phyloP scores from a whole-genome alignment of 129 eudicot species.

The Silybum marianum region DNA sequence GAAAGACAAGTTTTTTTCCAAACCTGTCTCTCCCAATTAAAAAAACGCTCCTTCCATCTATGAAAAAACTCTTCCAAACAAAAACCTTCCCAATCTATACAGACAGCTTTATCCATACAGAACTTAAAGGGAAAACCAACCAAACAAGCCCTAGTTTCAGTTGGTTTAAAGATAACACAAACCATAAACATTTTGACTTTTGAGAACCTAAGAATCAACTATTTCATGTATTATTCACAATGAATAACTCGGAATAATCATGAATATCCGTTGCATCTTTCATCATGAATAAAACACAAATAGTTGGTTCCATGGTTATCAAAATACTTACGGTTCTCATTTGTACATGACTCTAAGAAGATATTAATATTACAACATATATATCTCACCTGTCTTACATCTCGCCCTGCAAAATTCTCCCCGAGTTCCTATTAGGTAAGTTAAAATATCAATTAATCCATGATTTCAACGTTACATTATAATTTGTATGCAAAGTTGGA shows the following conservation, averaged over 20 bases:
- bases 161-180: too few relatives aligned
- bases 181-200: too few relatives aligned
- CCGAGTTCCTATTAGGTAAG: conserved; percentile 44
- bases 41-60: too few relatives aligned
- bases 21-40: too few relatives aligned
- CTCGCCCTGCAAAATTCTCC: conserved; percentile 49
- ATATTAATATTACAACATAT: not conserved
- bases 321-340: not conserved
- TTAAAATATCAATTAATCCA: not conserved
- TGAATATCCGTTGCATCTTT: not conserved
- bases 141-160: too few relatives aligned
- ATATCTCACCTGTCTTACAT: conserved; percentile 63
- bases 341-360: not conserved
- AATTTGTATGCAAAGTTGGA: not conserved
- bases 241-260: not conserved
- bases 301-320: not conserved
- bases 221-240: not conserved
- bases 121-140: too few relatives aligned
- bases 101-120: too few relatives aligned
- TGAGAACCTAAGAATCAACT: too few relatives aligned
- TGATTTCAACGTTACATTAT: not conserved
- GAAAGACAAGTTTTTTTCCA: too few relatives aligned
- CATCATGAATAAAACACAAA: not conserved
- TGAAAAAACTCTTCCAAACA: too few relatives aligned
- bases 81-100: too few relatives aligned